Evolutionary conservation across 2,329 filamentous ascomycete species (phyloP).

Genomic region (Ascosphaera apis): DNA sequence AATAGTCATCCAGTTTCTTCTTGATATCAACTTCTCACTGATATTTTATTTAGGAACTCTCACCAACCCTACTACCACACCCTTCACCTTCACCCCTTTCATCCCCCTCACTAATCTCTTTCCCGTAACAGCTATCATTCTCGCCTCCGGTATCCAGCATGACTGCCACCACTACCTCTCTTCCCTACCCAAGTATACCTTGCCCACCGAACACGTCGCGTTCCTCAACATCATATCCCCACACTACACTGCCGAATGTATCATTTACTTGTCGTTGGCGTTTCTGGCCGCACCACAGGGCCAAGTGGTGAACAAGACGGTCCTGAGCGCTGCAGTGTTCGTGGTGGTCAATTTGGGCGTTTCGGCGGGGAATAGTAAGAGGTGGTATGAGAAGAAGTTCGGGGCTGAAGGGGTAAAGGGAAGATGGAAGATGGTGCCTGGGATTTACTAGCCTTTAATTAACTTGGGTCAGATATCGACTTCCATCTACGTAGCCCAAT

Average conservation of each 20-base stretch:
- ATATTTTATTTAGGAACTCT: not conserved
- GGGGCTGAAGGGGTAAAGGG: slow-evolving; percentile 37
- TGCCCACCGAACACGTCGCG: slow-evolving; percentile 48
- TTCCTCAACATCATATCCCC: slow-evolving; percentile 59
- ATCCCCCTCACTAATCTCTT: slow-evolving; percentile 24
- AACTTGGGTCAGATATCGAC: no score
- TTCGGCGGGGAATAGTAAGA: slow-evolving; percentile 53
- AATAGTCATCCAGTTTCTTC: no score
- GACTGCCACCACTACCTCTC: slow-evolving; percentile 48
- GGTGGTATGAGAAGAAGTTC: slow-evolving; percentile 61
- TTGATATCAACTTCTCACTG: no score
- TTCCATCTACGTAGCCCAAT: no score
- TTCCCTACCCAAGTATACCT: slow-evolving; percentile 54
- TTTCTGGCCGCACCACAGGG: slow-evolving; percentile 49
- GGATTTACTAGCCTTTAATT: slow-evolving; percentile 12
- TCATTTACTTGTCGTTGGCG: slow-evolving; percentile 60
- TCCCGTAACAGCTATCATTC: slow-evolving; percentile 41
- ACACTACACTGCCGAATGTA: slow-evolving; percentile 76
- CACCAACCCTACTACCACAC: not conserved
- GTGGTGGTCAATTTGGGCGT: slow-evolving; percentile 58
- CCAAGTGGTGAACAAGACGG: slow-evolving; percentile 43
- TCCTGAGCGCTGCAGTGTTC: slow-evolving; percentile 48
- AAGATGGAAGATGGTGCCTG: slow-evolving; percentile 56
- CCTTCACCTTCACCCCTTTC: slow-evolving; percentile 4
- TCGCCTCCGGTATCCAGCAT: slow-evolving; percentile 52